These are phyloP conservation scores for barrel medic (Medicago truncatula) DNA, from an alignment of 306 rosid genomes.

Conservation along the genomic window DNA sequence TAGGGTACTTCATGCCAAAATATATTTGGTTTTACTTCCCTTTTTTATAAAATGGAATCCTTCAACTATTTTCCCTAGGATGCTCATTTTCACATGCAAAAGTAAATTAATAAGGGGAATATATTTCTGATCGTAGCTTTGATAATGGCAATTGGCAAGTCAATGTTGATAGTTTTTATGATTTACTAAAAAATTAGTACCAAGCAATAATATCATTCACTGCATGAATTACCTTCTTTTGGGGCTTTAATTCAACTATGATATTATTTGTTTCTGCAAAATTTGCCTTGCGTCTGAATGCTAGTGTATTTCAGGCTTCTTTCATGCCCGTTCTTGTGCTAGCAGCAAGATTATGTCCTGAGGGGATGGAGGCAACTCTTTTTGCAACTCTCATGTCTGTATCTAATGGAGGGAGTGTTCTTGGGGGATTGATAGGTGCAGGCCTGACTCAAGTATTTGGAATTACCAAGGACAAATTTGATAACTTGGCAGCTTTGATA, in stretches of 20 bases:
- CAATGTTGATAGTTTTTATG: slow-evolving; percentile 10
- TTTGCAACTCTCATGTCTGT: slow-evolving; percentile 99
- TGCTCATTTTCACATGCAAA: slow-evolving; percentile 22
- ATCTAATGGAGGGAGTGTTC: slow-evolving; percentile 87
- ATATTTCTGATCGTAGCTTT: slow-evolving; percentile 29
- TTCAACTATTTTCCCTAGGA: slow-evolving; percentile 4
- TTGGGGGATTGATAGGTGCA: slow-evolving; percentile 96
- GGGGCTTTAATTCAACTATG: slow-evolving; percentile 25
- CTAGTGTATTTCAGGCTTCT: slow-evolving; percentile 72
- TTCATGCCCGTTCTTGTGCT: slow-evolving; percentile 98
- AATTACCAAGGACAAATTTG: slow-evolving; percentile 83
- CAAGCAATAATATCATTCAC: slow-evolving; percentile 1
- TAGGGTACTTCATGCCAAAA: slow-evolving; percentile 15
- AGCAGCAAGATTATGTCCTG: slow-evolving; percentile 94
- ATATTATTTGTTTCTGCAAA: slow-evolving; percentile 28
- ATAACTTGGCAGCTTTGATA: slow-evolving; percentile 75
- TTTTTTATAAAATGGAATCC: slow-evolving; percentile 15
- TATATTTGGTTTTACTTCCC: slow-evolving; percentile 26
- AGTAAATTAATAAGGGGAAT: slow-evolving; percentile 24
- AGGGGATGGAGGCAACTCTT: slow-evolving; percentile 98
- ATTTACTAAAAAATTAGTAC: slow-evolving; percentile 25
- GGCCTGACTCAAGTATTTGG: slow-evolving; percentile 89
- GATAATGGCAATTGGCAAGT: not conserved
- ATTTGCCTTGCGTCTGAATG: slow-evolving; percentile 40
- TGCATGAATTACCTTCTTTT: slow-evolving; percentile 7